These are phyloP conservation scores for Alternaria infectoria DNA, from an alignment of 2,329 filamentous ascomycete genomes.

Conservation along the genomic window DNA sequence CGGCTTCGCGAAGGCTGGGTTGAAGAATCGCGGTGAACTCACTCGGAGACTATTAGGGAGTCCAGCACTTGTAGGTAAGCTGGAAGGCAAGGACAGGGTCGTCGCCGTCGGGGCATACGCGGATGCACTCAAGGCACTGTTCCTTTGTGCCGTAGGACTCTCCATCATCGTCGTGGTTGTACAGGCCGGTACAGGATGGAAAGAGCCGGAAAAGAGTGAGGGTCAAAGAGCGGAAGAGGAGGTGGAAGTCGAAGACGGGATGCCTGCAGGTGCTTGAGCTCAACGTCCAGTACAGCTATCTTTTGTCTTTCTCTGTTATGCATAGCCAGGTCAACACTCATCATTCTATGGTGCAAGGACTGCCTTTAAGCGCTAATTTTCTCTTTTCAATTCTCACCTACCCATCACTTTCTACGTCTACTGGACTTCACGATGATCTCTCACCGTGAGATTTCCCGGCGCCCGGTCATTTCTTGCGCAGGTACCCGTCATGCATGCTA, in stretches of 20 bases:
- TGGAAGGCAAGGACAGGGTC: slow-evolving; percentile 58
- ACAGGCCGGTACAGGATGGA: slow-evolving; percentile 67
- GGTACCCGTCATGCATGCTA: slow-evolving; percentile 1
- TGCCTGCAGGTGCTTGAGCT: slow-evolving; percentile 25
- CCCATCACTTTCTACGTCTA: neutral
- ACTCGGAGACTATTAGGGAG: slow-evolving; percentile 64
- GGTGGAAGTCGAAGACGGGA: slow-evolving; percentile 27
- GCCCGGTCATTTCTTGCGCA: slow-evolving; percentile 1
- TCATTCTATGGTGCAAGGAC: neutral
- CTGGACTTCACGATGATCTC: neutral
- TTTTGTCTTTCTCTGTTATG: neutral
- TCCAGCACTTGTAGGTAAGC: slow-evolving; percentile 59
- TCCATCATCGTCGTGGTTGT: slow-evolving; percentile 57
- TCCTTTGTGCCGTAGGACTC: slow-evolving; percentile 59
- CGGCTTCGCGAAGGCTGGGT: slow-evolving; percentile 60
- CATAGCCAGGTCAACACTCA: neutral
- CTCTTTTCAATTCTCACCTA: neutral
- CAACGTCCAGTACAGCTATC: neutral
- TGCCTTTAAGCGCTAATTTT: neutral
- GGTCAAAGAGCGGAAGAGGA: slow-evolving; percentile 26
- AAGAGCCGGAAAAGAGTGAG: slow-evolving; percentile 36
- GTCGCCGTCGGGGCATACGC: slow-evolving; percentile 63
- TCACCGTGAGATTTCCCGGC: neutral
- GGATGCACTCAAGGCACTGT: slow-evolving; percentile 60
- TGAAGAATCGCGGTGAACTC: slow-evolving; percentile 52